Conservation (phyloP, 306 rosid species). For the Trifolium repens region DNA sequence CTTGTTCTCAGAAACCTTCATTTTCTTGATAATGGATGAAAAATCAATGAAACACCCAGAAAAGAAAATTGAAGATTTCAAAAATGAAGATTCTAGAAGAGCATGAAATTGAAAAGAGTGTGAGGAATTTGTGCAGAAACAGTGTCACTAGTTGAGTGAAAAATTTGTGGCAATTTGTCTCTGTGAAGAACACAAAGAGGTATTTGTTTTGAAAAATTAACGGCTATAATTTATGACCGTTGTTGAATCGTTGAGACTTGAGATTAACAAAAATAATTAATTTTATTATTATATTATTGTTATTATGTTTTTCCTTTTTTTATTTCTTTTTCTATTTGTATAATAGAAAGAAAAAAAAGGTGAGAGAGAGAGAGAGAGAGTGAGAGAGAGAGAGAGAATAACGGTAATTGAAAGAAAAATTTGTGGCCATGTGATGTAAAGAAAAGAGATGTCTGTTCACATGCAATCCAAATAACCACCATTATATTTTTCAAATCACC, state of each 20-base stretch:
- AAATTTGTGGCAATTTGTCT: slow-evolving; percentile 53
- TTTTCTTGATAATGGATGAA: slow-evolving; percentile 36
- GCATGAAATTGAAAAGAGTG: slow-evolving; percentile 11
- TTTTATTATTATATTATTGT: slow-evolving; percentile 9
- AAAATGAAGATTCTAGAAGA: slow-evolving; percentile 29
- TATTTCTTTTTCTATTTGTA: background rate
- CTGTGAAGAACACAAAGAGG: slow-evolving; percentile 25
- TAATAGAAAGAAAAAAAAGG: background rate
- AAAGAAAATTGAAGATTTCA: background rate
- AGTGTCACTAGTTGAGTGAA: slow-evolving; percentile 25
- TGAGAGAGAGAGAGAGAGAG: background rate
- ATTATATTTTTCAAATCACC: slow-evolving; percentile 48
- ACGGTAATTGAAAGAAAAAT: slow-evolving; percentile 66
- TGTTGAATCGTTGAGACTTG: slow-evolving; percentile 66
- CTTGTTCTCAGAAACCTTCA: slow-evolving; percentile 69
- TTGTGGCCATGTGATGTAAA: slow-evolving; percentile 51
- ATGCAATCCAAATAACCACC: slow-evolving; percentile 23
- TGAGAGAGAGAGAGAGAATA: slow-evolving; percentile 36
- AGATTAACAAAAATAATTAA: background rate
- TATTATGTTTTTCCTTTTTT: slow-evolving; percentile 14
- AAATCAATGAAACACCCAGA: slow-evolving; percentile 22
- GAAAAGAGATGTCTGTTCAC: slow-evolving; percentile 21
- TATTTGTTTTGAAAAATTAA: slow-evolving; percentile 62
- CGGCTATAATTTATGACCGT: slow-evolving; percentile 92
- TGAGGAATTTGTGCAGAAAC: background rate